Percentiles rank a stretch among this genome's conserved stretches.
Evolutionary conservation across 2,329 filamentous ascomycete genomes (phyloP).

Genomic region (Hypoxylon sp.): DNA sequence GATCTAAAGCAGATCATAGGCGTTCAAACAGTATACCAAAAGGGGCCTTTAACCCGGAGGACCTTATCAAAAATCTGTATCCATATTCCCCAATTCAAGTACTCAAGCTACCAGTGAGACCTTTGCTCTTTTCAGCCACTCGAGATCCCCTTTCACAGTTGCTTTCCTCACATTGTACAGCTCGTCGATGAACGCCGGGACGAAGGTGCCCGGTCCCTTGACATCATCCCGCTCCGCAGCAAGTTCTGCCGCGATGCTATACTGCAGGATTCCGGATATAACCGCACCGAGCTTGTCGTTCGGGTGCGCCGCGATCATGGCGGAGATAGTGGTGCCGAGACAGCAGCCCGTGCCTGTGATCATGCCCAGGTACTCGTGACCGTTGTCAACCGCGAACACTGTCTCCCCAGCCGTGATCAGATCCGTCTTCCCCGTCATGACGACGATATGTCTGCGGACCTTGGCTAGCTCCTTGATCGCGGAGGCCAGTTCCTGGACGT

Average conservation of each 20-base stretch:
- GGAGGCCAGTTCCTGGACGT: constrained; percentile 65
- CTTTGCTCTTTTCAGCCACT: constrained; percentile 66
- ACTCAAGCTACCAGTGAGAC: constrained; percentile 53
- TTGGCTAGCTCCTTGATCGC: constrained; percentile 76
- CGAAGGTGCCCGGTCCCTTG: constrained; percentile 85
- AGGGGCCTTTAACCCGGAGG: background rate
- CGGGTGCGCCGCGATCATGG: constrained; percentile 74
- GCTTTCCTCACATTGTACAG: constrained; percentile 64
- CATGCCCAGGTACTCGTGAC: constrained; percentile 75
- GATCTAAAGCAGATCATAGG: background rate
- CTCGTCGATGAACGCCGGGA: constrained; percentile 86
- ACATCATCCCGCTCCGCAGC: constrained; percentile 75
- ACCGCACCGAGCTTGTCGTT: constrained; percentile 78
- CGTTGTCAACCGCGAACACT: constrained; percentile 79
- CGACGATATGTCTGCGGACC: constrained; percentile 76
- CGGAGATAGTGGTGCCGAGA: constrained; percentile 83
- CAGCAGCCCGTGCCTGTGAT: constrained; percentile 89
- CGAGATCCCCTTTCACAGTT: constrained; percentile 60
- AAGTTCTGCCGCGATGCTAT: constrained; percentile 78
- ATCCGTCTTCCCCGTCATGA: constrained; percentile 86
- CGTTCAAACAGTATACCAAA: too few relatives aligned
- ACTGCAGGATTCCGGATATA: constrained; percentile 80
- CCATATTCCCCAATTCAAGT: constrained; percentile 41
- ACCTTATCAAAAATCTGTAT: background rate
- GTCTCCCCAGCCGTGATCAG: constrained; percentile 79